These are phyloP conservation scores for Pythium pyrilobum DNA, from an alignment of 352 stramenopile species.

Conservation along the genomic window DNA sequence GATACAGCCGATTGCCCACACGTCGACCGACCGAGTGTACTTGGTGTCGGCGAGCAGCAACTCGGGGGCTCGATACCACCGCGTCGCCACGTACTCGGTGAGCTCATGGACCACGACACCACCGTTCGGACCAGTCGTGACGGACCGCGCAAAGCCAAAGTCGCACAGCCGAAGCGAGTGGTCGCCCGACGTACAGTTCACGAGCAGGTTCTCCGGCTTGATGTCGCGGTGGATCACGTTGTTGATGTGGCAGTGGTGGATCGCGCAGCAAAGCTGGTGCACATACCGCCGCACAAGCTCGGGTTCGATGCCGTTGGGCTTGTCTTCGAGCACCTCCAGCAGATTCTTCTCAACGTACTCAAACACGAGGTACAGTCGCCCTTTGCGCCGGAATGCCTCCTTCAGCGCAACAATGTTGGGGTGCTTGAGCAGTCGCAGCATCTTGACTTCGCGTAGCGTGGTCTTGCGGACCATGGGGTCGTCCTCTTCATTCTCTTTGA, in stretches of 20 bases:
- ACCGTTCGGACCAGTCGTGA: slow-evolving; percentile 34
- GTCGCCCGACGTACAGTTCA: slow-evolving; percentile 92
- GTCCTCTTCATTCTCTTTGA: slow-evolving; percentile 91
- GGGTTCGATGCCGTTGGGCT: slow-evolving; percentile 78
- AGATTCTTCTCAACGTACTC: slow-evolving; percentile 98
- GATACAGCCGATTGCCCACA: slow-evolving; percentile 97
- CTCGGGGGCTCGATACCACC: slow-evolving; percentile 98
- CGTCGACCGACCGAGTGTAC: slow-evolving; percentile 96
- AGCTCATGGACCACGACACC: slow-evolving; percentile 85
- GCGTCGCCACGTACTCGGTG: slow-evolving; percentile 98
- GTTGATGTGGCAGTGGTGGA: slow-evolving; percentile 96
- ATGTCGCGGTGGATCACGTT: slow-evolving; percentile 99
- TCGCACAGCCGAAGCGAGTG: slow-evolving; percentile 98
- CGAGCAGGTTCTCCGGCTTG: slow-evolving; percentile 98
- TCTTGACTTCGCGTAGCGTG: slow-evolving; percentile 95
- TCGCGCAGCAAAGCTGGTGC: slow-evolving; percentile 96
- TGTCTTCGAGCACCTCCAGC: slow-evolving; percentile 93
- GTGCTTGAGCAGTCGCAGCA: slow-evolving; percentile 97
- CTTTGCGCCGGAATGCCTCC: slow-evolving; percentile 97
- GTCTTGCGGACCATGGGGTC: slow-evolving; percentile 93
- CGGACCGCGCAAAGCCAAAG: slow-evolving; percentile 94
- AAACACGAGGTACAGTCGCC: slow-evolving; percentile 95
- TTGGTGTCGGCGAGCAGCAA: slow-evolving; percentile 98
- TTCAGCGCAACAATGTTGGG: slow-evolving; percentile 97
- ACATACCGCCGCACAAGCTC: slow-evolving; percentile 97